phyloP scores from a whole-genome alignment of 305 asterid species.

The Lippia alba region DNA sequence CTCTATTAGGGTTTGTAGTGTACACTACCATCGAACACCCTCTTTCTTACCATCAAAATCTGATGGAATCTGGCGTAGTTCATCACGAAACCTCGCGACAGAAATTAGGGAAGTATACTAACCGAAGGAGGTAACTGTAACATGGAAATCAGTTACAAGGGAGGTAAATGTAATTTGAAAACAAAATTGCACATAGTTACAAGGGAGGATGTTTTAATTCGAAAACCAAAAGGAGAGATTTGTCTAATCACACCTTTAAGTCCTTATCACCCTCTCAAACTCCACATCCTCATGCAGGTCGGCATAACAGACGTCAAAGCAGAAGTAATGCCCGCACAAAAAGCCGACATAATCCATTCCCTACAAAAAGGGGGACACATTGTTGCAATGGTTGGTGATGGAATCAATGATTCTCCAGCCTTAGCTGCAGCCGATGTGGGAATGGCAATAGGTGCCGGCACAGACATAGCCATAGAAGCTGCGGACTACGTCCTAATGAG shows the following conservation, averaged over 20 bases:
- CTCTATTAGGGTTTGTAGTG: too few species aligned
- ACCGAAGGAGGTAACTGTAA: background rate
- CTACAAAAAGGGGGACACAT: constrained; percentile 65
- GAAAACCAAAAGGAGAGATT: background rate
- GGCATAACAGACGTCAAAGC: constrained; percentile 72
- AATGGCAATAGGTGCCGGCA: constrained; percentile 84
- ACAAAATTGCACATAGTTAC: background rate
- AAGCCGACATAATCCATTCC: constrained; percentile 66
- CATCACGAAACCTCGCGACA: background rate
- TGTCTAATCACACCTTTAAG: background rate
- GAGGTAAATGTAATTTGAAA: background rate
- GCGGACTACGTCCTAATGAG: constrained; percentile 76
- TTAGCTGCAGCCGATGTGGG: constrained; percentile 82
- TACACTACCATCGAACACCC: background rate
- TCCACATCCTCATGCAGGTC: constrained; percentile 49
- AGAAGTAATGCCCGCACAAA: constrained; percentile 82
- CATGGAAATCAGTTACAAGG: background rate
- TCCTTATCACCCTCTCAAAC: background rate
- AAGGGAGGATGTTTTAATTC: too few species aligned
- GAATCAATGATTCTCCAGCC: constrained; percentile 79
- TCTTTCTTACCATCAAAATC: background rate
- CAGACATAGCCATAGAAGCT: constrained; percentile 78
- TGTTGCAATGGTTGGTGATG: constrained; percentile 86
- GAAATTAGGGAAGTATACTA: background rate
- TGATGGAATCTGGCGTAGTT: background rate